These are phyloP conservation scores for Hypoxylon subgilvum DNA, from an alignment of 495 filamentous ascomycete genomes.

Conservation along the genomic window DNA sequence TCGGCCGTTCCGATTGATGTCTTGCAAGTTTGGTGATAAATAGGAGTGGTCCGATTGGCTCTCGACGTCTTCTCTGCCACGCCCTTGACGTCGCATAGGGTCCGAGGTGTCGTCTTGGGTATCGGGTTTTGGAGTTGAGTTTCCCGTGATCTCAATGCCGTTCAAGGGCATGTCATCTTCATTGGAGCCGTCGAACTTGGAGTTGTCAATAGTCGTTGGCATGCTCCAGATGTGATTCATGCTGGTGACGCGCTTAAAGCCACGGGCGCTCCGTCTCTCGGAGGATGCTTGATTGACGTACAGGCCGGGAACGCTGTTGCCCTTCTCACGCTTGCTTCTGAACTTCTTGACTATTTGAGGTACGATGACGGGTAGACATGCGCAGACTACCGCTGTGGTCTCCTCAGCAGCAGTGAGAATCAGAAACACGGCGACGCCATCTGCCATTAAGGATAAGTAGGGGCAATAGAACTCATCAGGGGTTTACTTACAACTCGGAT, in stretches of 20 bases:
- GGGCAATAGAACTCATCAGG: neutral
- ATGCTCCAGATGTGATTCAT: slow-evolving; percentile 35
- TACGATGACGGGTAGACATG: slow-evolving; percentile 28
- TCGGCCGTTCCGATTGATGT: neutral
- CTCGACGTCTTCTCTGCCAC: neutral
- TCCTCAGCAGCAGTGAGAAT: slow-evolving; percentile 38
- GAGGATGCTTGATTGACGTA: slow-evolving; percentile 15
- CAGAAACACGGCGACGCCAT: slow-evolving; percentile 35
- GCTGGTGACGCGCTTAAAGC: slow-evolving; percentile 34
- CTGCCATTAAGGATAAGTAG: slow-evolving; percentile 2
- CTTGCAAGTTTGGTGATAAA: neutral
- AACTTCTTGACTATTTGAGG: slow-evolving; percentile 22
- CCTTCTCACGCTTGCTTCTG: neutral
- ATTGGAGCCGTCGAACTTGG: slow-evolving; percentile 12
- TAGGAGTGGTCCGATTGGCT: neutral
- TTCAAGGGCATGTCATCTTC: slow-evolving; percentile 30
- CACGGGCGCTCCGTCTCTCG: slow-evolving; percentile 18
- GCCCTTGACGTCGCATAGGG: neutral
- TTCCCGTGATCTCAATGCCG: slow-evolving; percentile 18
- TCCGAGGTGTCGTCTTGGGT: neutral
- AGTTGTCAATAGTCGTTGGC: slow-evolving; percentile 7
- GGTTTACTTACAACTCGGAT: slow-evolving; percentile 41
- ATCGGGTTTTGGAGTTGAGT: neutral
- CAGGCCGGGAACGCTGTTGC: slow-evolving; percentile 6
- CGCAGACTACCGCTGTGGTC: slow-evolving; percentile 38